Evolutionary conservation across 495 filamentous ascomycete genomes (phyloP).

Genomic region (Lepraria neglecta): DNA sequence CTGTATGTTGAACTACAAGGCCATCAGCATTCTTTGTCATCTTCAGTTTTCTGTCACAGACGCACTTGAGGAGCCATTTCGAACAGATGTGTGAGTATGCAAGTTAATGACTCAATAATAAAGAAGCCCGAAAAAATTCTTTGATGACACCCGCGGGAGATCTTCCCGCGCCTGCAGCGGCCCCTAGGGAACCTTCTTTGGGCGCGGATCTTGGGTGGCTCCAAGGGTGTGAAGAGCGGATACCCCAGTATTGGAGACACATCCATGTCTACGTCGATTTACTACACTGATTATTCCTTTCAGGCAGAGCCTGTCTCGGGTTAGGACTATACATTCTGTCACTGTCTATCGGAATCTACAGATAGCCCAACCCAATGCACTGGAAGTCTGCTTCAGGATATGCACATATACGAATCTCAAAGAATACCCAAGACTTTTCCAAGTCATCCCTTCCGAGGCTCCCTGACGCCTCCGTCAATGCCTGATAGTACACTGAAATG

Average conservation of each 20-base stretch:
- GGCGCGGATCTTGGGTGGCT: too few species aligned
- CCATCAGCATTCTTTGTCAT: slow-evolving; percentile 4
- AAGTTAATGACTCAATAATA: neutral
- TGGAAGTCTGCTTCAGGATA: too few species aligned
- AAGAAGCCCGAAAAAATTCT: neutral
- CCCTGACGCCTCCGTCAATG: slow-evolving; percentile 9
- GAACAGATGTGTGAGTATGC: neutral
- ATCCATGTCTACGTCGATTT: too few species aligned
- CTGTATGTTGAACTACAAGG: slow-evolving; percentile 35
- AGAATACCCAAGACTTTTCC: slow-evolving; percentile 3
- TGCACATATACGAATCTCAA: too few species aligned
- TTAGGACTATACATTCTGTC: too few species aligned
- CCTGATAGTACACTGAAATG: slow-evolving; percentile 8
- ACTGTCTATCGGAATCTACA: too few species aligned
- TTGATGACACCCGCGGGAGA: neutral
- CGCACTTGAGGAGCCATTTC: slow-evolving; percentile 12
- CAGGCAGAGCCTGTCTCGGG: too few species aligned
- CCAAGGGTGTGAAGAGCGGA: too few species aligned
- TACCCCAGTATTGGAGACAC: too few species aligned
- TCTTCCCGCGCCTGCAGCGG: slow-evolving; percentile 8
- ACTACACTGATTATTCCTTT: too few species aligned
- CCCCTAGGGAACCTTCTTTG: neutral
- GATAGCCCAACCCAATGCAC: too few species aligned
- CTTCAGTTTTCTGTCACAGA: neutral
- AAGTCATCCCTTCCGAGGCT: neutral